phyloP scores from a whole-genome alignment of 257 asterid species.

The Penstemon davidsonii region DNA sequence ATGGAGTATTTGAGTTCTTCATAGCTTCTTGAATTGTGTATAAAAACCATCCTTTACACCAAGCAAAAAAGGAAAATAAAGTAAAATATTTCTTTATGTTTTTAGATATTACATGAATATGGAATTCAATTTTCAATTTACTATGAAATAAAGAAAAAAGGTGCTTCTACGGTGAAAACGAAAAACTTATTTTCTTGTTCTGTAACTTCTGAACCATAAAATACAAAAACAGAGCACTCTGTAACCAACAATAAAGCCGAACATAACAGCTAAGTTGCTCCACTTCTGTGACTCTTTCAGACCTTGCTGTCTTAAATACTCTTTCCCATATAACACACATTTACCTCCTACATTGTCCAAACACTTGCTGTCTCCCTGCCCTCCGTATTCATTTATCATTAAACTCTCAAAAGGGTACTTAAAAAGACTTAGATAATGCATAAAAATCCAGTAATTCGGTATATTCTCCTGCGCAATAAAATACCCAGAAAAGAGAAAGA shows the following conservation, averaged over 20 bases:
- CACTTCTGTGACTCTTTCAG: slow-evolving; percentile 57
- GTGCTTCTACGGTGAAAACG: neutral
- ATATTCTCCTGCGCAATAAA: slow-evolving; percentile 58
- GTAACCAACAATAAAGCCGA: slow-evolving; percentile 63
- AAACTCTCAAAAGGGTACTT: slow-evolving; percentile 86
- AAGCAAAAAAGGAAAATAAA: neutral
- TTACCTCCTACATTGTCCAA: slow-evolving; percentile 44
- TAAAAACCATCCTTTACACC: no score
- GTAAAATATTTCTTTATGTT: slow-evolving; percentile 16
- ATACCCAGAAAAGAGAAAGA: slow-evolving; percentile 88
- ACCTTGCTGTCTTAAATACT: slow-evolving; percentile 63
- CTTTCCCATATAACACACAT: slow-evolving; percentile 53
- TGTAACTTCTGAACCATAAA: slow-evolving; percentile 60
- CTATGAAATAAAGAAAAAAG: neutral
- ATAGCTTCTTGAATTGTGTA: neutral
- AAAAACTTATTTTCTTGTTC: slow-evolving; percentile 39
- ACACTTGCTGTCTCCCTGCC: slow-evolving; percentile 55
- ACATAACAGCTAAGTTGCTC: slow-evolving; percentile 73
- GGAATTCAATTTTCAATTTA: neutral
- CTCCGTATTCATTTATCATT: slow-evolving; percentile 82
- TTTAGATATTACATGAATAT: slow-evolving; percentile 22
- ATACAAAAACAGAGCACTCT: slow-evolving; percentile 66
- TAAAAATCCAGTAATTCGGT: slow-evolving; percentile 74
- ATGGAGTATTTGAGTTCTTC: neutral
- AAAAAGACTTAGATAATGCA: slow-evolving; percentile 85